Evolutionary conservation across 2,329 filamentous ascomycete species (phyloP).

Genomic region (Verticillium isaacii): DNA sequence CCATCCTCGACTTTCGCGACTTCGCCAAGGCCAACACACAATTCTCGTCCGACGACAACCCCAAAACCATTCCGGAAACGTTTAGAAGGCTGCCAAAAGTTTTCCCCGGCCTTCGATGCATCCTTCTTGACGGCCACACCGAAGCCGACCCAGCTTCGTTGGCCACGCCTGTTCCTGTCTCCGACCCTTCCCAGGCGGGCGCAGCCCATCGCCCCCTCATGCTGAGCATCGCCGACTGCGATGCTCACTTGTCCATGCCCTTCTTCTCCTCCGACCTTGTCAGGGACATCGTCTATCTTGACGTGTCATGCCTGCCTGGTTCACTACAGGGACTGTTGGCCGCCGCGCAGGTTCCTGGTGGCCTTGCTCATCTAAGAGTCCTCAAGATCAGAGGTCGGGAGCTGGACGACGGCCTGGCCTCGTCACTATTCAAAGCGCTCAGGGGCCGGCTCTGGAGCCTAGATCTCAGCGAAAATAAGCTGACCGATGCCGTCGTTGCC

Average conservation of each 20-base stretch:
- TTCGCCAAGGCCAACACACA: conserved; percentile 34
- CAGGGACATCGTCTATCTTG: conserved; percentile 43
- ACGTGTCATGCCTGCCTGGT: conserved; percentile 44
- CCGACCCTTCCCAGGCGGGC: conserved; percentile 4
- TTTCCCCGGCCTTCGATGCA: conserved; percentile 39
- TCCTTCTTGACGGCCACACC: conserved; percentile 43
- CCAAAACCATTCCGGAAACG: conserved; percentile 30
- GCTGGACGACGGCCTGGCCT: conserved; percentile 34
- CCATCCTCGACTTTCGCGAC: conserved; percentile 41
- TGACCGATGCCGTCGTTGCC: conserved; percentile 40
- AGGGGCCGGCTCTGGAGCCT: conserved; percentile 48
- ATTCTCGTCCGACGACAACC: conserved; percentile 34
- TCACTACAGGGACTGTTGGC: conserved; percentile 33
- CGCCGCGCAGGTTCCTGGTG: conserved; percentile 22
- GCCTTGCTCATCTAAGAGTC: conserved; percentile 43
- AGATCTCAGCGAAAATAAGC: conserved; percentile 46
- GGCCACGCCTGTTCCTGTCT: conserved; percentile 9
- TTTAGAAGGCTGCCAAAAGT: conserved; percentile 31
- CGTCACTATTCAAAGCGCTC: conserved; percentile 28
- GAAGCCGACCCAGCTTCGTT: conserved; percentile 38
- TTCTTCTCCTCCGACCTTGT: conserved; percentile 34
- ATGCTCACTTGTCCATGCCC: conserved; percentile 29
- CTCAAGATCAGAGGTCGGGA: conserved; percentile 45
- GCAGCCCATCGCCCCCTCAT: conserved; percentile 25
- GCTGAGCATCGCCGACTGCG: conserved; percentile 40